Evolutionary conservation across 345 rosid genomes (phyloP), one percentile per base, ranked within the genome.

Genomic region (Heritiera littoralis): DNA sequence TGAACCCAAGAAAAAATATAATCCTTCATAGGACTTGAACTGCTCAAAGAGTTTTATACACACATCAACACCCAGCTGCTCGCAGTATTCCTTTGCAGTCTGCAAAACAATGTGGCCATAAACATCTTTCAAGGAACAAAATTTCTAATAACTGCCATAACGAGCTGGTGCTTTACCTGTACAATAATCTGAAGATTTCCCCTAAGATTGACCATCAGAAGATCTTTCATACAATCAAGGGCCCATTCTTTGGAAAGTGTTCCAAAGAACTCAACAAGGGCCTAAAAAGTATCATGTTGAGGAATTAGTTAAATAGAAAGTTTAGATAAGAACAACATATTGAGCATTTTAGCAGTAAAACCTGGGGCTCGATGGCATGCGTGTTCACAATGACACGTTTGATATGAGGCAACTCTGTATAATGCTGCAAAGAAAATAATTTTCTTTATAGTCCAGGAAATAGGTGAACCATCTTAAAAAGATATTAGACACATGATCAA

Each of bases 311-410:
- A 20, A 10, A 46, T 3, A 66, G 23, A 8, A 46, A 43, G 28
- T 7, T 77, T 11, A 10, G 66, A 45, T 46, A 59, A n/a, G 70
- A 61, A 52, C 15, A 18, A 56, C 72, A 68, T 59, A 80, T 51
- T 56, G 78, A 63, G 70, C 76, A 84, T 46, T 46, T 46, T 59
- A 76, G 45, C 51, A 75, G 45, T 69, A 64, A 81, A 80, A 95
- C 99, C 97, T 93, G 99, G n/a, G 98, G 99, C 88, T 95, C 99
- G 77, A 95, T 96, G 38, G 97, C 99, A 90, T 96, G 98, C 28
- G 99, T 95, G 81, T 96, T 93, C 81, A 96, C 99, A 63, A 96
- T 96, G 46, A 96, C 97, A 86, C 98, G 98, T 82, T 96, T 96
- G 80, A 96, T 94, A 90, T 96, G 98, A 9, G 97, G 94, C 83